A percentile compares a stretch with the other conserved stretches of the same genome.
Evolutionary conservation across 2,329 filamentous ascomycete genomes (phyloP).

Genomic region (Alternaria angustiovoidea): DNA sequence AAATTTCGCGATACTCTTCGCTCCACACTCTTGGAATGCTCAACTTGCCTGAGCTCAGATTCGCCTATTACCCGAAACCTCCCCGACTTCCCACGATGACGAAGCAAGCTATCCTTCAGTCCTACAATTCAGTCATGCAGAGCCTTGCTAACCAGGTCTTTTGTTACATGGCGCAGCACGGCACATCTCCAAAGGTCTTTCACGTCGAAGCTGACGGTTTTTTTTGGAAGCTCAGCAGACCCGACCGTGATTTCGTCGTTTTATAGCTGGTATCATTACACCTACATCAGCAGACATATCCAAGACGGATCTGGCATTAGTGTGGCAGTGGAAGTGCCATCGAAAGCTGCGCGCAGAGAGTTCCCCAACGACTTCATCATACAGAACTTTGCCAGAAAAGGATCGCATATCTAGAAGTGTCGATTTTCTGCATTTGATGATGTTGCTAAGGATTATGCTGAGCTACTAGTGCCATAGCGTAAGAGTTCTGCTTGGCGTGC

Average conservation of each 20-base stretch:
- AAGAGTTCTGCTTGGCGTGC: background rate
- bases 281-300: background rate
- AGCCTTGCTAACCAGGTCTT: background rate
- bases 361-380: background rate
- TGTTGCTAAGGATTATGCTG: background rate
- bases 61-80: too few species aligned
- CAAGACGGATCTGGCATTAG: background rate
- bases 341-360: too few species aligned
- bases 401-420: background rate
- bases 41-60: background rate
- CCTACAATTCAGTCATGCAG: background rate
- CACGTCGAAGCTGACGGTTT: background rate
- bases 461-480: background rate
- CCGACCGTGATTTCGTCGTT: accelerated
- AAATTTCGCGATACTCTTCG: background rate
- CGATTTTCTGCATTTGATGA: background rate
- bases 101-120: background rate
- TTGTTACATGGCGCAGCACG: background rate
- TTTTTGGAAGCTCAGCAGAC: too few species aligned
- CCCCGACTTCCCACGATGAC: too few species aligned
- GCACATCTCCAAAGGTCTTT: background rate
- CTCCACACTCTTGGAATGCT: background rate
- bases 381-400: background rate
- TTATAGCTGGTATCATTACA: background rate
- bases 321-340: background rate